Conservation (phyloP, 495 filamentous ascomycete species). For the Trichocladium antarcticum region DNA sequence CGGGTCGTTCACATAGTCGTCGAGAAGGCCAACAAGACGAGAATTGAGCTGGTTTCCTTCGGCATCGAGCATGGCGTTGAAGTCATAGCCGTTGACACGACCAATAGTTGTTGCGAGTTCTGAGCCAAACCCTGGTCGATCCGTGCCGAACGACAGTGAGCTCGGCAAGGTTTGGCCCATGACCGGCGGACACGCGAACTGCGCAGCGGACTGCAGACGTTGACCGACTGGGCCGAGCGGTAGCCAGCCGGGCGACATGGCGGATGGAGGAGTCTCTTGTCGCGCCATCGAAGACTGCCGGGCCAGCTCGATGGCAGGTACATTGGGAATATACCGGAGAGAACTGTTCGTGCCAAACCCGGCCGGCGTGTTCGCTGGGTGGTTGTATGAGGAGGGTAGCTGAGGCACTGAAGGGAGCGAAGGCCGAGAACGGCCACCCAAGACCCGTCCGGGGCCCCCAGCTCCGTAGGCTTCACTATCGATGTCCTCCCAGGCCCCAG, state of each 20-base stretch:
- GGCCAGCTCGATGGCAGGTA: slow-evolving; percentile 10
- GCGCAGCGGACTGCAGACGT: background rate
- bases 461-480: slow-evolving; percentile 2
- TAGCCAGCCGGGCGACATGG: background rate
- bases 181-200: background rate
- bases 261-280: background rate
- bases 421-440: background rate
- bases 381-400: background rate
- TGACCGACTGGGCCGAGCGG: background rate
- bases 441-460: too few species aligned
- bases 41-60: slow-evolving; percentile 18
- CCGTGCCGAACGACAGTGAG: background rate
- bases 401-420: background rate
- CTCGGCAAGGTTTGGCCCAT: background rate
- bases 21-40: slow-evolving; percentile 23
- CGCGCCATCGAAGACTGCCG: slow-evolving; percentile 6
- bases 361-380: background rate
- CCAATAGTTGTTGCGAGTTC: slow-evolving; percentile 11
- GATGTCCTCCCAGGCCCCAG: slow-evolving; percentile 8
- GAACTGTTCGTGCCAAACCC: background rate
- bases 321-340: background rate
- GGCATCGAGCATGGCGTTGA: slow-evolving; percentile 17
- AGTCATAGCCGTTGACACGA: slow-evolving; percentile 18
- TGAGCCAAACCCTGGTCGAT: background rate
- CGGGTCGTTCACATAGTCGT: slow-evolving; percentile 42